Evolutionary conservation across 169 alveolate genomes (phyloP).

Genomic region (Eimeria maxima): DNA sequence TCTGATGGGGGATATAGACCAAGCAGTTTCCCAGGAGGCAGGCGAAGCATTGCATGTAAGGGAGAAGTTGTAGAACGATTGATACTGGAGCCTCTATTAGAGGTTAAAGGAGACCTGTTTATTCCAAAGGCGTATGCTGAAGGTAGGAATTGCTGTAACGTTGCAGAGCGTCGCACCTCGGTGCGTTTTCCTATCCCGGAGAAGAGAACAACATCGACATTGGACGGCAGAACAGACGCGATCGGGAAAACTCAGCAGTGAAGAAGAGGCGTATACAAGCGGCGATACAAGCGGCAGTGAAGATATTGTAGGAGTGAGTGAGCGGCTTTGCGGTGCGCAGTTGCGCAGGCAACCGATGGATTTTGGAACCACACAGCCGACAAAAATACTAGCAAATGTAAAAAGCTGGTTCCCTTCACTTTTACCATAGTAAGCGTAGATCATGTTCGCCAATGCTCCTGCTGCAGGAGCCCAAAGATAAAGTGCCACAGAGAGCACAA

Average conservation of each 20-base stretch:
- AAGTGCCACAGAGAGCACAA: not conserved
- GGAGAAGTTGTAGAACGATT: not conserved
- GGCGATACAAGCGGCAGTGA: slow-evolving; percentile 43
- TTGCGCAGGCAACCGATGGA: no score
- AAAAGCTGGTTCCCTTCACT: not conserved
- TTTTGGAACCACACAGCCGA: not conserved
- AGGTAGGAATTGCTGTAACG: not conserved
- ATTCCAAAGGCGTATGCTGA: not conserved
- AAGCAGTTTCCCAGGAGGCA: slow-evolving; percentile 40
- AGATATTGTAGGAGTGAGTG: not conserved
- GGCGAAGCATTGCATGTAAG: slow-evolving; percentile 42
- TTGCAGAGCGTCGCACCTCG: slow-evolving; percentile 74
- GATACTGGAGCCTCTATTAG: not conserved
- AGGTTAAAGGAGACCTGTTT: not conserved
- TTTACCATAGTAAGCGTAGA: not conserved
- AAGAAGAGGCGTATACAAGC: not conserved
- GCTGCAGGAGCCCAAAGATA: not conserved
- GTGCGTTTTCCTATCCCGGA: slow-evolving; percentile 34
- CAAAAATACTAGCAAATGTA: not conserved
- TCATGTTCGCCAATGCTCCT: not conserved
- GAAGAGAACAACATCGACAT: not conserved
- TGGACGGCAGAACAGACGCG: not conserved
- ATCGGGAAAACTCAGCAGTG: not conserved
- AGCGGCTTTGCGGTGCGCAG: not conserved
- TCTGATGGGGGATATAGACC: slow-evolving; percentile 51